Evolutionary conservation across 2,329 filamentous ascomycete species (phyloP), one percentile per base, ranked within the genome.

Genomic region (Stagonosporopsis rhizophila): DNA sequence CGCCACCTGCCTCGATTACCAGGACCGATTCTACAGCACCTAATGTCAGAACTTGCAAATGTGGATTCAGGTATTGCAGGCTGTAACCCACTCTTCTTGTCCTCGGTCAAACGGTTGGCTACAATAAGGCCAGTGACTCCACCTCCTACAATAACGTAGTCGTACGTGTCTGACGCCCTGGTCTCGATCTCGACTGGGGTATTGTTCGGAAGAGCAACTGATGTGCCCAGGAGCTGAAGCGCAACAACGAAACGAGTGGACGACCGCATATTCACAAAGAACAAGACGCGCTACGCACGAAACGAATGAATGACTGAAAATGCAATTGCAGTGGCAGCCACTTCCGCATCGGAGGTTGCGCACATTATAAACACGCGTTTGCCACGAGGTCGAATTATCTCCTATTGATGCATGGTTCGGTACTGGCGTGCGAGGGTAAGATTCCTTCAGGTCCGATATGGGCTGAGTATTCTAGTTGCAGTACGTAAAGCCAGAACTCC

Each of bases 121-220:
- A 69, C 62, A n/a, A 68, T 58, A 5, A 69, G 38, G 2, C 69
- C 69, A n/a, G 61, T 65, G 7, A 68, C 56, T 15, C 69, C 69
- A n/a, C 65, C 69, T 27, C 69, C 69, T 22, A 71, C 58, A 14
- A 71, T 61, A 6, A 71, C 59, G 49, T 70, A 71, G 50, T 71
- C 69, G 22, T 61, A 68, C 11, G 66, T 64, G 25, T 66, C 47
- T 15, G 53, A 51, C 27, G 38, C 56, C 30, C 55, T 45, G 20
- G 30, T 8, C 22, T 58, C 27, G 4, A 45, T 44, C 30, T 52
- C 39, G 30, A 47, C 41, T 1, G 44, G 41, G 17, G 32, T 32
- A 27, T 49, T 25, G 20, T 50, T 58, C n/a, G 60, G 58, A 17
- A 64, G 52, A 38, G 64, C 64, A 19, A 42, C 37, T 17, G 58